Percentiles rank a stretch among this genome's conserved stretches.
phyloP scores from a whole-genome alignment of 2,329 filamentous ascomycete species.

The Emericellopsis cladophorae region DNA sequence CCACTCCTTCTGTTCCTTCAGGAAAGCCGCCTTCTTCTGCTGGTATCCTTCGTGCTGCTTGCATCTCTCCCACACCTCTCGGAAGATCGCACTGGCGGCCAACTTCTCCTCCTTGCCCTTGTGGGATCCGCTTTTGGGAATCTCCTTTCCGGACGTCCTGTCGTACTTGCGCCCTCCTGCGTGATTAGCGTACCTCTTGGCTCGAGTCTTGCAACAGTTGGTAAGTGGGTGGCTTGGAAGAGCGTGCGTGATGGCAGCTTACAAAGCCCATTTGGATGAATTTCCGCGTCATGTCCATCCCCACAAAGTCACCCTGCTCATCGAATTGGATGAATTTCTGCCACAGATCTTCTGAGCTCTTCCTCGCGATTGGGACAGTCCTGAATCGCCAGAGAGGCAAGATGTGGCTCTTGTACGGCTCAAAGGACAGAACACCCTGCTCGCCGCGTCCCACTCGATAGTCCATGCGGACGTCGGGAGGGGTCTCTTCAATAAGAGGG shows the following conservation, averaged over 20 bases:
- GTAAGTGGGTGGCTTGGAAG: background rate
- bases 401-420: constrained; percentile 49
- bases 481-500: background rate
- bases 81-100: constrained; percentile 8
- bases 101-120: constrained; percentile 8
- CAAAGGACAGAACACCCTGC: constrained; percentile 46
- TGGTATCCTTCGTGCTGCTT: constrained; percentile 10
- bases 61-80: constrained; percentile 8
- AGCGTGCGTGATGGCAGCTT: background rate
- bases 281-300: constrained; percentile 52
- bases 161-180: constrained; percentile 41
- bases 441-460: constrained; percentile 49
- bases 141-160: constrained; percentile 4
- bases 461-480: constrained; percentile 6
- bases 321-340: constrained; percentile 37
- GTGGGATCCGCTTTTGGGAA: constrained; percentile 6
- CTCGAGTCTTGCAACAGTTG: constrained; percentile 36
- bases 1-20: constrained; percentile 6
- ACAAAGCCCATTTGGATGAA: constrained; percentile 47
- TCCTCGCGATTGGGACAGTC: constrained; percentile 9
- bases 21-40: constrained; percentile 6
- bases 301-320: constrained; percentile 41
- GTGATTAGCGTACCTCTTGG: constrained; percentile 45
- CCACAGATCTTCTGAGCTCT: constrained; percentile 35
- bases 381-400: constrained; percentile 48